These are phyloP conservation scores for Cicer yamashitae DNA, from an alignment of 306 rosid species.

Conservation along the genomic window DNA sequence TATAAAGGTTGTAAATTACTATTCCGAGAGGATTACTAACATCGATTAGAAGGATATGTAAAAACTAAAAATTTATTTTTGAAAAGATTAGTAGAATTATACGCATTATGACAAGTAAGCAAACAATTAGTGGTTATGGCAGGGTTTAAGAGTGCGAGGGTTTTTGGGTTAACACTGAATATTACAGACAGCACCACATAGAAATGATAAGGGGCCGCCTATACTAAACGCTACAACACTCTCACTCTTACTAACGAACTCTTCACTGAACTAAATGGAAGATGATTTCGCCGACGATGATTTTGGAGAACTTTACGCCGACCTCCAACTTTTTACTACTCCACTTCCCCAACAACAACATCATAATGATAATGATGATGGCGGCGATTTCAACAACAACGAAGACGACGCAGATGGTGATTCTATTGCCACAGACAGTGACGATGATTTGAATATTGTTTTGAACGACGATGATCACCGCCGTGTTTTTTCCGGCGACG, in stretches of 20 bases:
- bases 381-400: conserved; percentile 12
- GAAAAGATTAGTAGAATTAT: too few species aligned
- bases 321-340: conserved; percentile 4
- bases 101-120: too few species aligned
- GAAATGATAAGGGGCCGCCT: conserved; percentile 25
- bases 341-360: neutral
- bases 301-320: conserved; percentile 34
- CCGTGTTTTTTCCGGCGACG: conserved; percentile 25
- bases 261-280: neutral
- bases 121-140: neutral
- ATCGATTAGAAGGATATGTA: too few species aligned
- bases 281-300: neutral
- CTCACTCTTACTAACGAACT: neutral
- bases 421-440: conserved; percentile 58
- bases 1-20: too few species aligned
- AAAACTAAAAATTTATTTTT: too few species aligned
- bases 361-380: neutral
- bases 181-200: neutral
- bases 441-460: conserved; percentile 64
- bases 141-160: conserved; percentile 25
- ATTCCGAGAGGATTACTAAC: too few species aligned
- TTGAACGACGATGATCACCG: conserved; percentile 60
- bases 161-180: neutral
- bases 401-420: conserved; percentile 32
- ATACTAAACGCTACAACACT: neutral